Evolutionary conservation across 768 basidiomycete genomes (phyloP), one percentile per base, ranked within the genome.

Genomic region (Leccinum barrowsii): DNA sequence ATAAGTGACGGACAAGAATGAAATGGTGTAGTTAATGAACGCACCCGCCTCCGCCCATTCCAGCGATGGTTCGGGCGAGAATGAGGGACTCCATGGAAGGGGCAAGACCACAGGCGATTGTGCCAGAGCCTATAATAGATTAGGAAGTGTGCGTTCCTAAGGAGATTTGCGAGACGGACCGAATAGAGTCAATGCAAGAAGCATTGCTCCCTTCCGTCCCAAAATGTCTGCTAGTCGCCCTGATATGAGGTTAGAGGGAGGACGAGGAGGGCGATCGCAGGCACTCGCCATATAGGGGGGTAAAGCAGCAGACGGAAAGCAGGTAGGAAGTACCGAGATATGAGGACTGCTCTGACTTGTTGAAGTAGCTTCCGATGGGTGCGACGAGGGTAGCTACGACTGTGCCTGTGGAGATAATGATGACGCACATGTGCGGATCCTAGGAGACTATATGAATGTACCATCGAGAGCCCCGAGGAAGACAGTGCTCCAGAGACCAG

Each of bases 31-130:
- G 50, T 12, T 47, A 42, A 51, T 42, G 3, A 22, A 83, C 87
- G 74, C 70, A 91, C 85, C 92, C 89, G 73, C 92, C 94, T 57
- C 94, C 92, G 56, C 92, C 94, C 85, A 92, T 91, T 51, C 94
- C 94, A 26, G 94, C 93, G 47, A 97, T 74, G 3, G 91, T 85
- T 12, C 95, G 84, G 56, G 89, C 90, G 44, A 80, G 79, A 60
- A 96, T 92, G 54, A 97, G 80, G 12, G 80, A 71, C 61, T 84
- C 81, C 94, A 98, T 96, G 6, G 87, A 89, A 8, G 89, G 85
- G 44, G 93, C 95, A 44, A 94, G 64, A 1, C 92, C 96, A 68
- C 94, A 98, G 15, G 87, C 78, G 44, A 92, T 77, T 2, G 94
- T 98, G 21, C 95, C 95, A 59, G 83, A 78, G 21, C 89, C 89